These are phyloP conservation scores for Nidularia sp. DNA, from an alignment of 768 basidiomycete species.

Conservation along the genomic window DNA sequence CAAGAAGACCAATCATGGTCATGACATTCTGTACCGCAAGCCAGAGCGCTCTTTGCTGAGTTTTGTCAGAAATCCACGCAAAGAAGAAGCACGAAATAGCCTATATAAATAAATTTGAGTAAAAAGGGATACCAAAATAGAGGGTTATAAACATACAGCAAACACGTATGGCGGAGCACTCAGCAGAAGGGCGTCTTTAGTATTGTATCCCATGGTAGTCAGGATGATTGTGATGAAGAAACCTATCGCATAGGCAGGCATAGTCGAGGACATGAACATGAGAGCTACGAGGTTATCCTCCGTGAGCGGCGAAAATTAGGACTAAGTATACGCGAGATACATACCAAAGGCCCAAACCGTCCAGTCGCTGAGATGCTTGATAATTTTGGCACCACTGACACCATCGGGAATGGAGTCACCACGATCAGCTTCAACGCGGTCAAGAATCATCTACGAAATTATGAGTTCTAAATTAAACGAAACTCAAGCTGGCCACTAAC, in stretches of 20 bases:
- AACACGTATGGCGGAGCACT: constrained; percentile 29
- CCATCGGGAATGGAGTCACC: constrained; percentile 31
- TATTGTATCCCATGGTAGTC: constrained; percentile 26
- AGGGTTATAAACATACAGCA: constrained; percentile 13
- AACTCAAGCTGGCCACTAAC: constrained; percentile 7
- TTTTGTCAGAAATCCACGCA: constrained; percentile 32
- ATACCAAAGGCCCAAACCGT: constrained; percentile 30
- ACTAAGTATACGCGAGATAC: not conserved
- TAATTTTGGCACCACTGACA: constrained; percentile 22
- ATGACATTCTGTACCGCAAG: constrained; percentile 26
- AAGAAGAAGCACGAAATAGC: constrained; percentile 29
- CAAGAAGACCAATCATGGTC: constrained; percentile 24
- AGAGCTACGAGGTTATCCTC: constrained; percentile 12
- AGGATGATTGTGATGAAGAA: constrained; percentile 32
- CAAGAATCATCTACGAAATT: constrained; percentile 18
- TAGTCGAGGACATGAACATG: constrained; percentile 32
- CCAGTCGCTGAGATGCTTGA: constrained; percentile 30
- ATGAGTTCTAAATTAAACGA: not conserved
- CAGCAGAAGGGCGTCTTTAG: constrained; percentile 22
- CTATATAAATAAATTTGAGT: constrained; percentile 10
- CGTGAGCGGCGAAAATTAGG: not conserved
- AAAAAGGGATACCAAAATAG: not conserved
- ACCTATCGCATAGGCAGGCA: constrained; percentile 32
- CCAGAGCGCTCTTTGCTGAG: constrained; percentile 25
- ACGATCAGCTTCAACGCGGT: constrained; percentile 31